These are phyloP conservation scores for Linum tenue DNA, from an alignment of 345 rosid species.

Conservation along the genomic window DNA sequence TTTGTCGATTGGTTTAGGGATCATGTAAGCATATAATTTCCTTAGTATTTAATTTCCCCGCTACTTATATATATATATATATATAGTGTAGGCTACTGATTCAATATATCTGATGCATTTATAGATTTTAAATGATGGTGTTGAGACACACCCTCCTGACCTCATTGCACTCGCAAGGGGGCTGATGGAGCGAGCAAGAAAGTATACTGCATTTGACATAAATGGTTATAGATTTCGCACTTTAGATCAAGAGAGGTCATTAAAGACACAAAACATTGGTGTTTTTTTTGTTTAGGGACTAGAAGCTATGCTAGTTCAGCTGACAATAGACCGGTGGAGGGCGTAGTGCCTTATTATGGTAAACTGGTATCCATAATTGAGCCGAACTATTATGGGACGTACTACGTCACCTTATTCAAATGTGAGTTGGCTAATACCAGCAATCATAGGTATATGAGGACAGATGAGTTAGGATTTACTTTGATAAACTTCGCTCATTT, in stretches of 20 bases:
- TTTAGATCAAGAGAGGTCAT: not conserved
- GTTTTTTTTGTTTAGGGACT: not conserved
- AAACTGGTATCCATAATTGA: not conserved
- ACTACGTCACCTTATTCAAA: not conserved
- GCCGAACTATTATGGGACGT: not conserved
- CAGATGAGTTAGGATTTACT: not conserved
- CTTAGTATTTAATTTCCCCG: not conserved
- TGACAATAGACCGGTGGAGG: not conserved
- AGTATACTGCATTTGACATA: not conserved
- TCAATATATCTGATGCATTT: not conserved
- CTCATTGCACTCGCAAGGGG: not conserved
- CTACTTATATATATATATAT: too few species aligned
- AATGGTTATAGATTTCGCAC: not conserved
- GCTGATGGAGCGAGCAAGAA: not conserved
- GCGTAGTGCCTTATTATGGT: not conserved
- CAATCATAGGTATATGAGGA: not conserved
- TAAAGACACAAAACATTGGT: not conserved
- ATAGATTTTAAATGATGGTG: not conserved
- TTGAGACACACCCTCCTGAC: not conserved
- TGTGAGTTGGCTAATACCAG: not conserved
- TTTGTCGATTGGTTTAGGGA: not conserved
- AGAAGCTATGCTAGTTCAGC: not conserved
- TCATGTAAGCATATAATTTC: not conserved
- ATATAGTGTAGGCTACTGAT: not conserved
- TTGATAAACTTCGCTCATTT: too few species aligned